Evolutionary conservation across 345 rosid species (phyloP), one percentile per base, ranked within the genome.

Genomic region (Syzygium jambos): DNA sequence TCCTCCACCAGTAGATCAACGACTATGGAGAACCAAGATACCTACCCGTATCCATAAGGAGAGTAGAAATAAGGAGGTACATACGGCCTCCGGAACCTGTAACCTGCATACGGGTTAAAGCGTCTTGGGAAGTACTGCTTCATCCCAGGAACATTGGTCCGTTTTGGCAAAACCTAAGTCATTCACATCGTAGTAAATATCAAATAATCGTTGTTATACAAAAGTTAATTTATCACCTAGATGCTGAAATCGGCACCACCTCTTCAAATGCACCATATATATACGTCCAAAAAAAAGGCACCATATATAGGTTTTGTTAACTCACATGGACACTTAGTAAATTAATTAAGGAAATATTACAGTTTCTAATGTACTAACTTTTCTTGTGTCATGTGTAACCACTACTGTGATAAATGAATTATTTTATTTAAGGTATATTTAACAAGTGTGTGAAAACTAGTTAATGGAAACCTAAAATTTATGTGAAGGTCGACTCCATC

Each of bases 131-230:
- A 96, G 88, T 87, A 95, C 91, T 95, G 99, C 92, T 97, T 97
- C 96, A 96, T 87, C 88, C 99, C 99, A 56, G 99, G 99, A 88
- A 96, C 96, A 89, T 97, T 97, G 56, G 99, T 95, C 91, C 99
- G 93, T 91, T 97, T 97, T 15, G 94, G 95, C 88, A 93, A 88
- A 82, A 97, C 99, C 99, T 73, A 73, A 73, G 82, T 73, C 82
- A 73, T 73, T 73, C 82, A 73, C 6, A 73, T 38, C 13, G 5
- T 38, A 94, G 89, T 34, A 87, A 23, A 56, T 54, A n/a, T 49
- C 6, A 84, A 68, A 27, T 22, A 7, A 38, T 51, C 46, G 43
- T 51, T 38, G 16, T 46, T 51, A 82, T 52, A 30, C 11, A 46
- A 51, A 38, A 56, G 30, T 8, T 22, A 14, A 77, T 51, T 23